Conservation (phyloP, 805 yeast genomes). For the Wickerhamomyces silvicola region DNA sequence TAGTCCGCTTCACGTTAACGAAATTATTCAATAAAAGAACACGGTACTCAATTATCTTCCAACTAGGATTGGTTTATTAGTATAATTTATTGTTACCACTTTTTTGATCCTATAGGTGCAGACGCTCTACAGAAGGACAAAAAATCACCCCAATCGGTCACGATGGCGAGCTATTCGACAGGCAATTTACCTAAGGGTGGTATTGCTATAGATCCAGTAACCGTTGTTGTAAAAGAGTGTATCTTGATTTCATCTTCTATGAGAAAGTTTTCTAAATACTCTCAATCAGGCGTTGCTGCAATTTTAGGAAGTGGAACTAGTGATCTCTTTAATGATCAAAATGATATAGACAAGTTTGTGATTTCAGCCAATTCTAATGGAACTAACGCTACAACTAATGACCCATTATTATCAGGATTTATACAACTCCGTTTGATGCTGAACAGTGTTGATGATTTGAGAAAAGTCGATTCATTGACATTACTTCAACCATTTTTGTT, state of each 20-base stretch:
- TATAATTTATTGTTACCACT: too few species aligned
- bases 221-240: slow-evolving; percentile 84
- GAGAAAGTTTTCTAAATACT: slow-evolving; percentile 76
- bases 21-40: too few species aligned
- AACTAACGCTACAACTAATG: slow-evolving; percentile 27
- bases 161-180: too few species aligned
- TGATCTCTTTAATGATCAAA: slow-evolving; percentile 43
- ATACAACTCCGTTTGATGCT: slow-evolving; percentile 71
- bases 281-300: slow-evolving; percentile 79
- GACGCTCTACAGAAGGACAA: slow-evolving; percentile 4
- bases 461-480: slow-evolving; percentile 61
- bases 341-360: slow-evolving; percentile 27
- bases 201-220: slow-evolving; percentile 62
- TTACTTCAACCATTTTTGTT: slow-evolving; percentile 82
- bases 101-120: too few species aligned
- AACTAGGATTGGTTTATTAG: too few species aligned
- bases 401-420: slow-evolving; percentile 73
- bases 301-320: slow-evolving; percentile 59
- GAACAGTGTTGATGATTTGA: slow-evolving; percentile 44
- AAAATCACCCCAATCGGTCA: slow-evolving; percentile 2
- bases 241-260: slow-evolving; percentile 80
- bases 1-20: too few species aligned
- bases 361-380: slow-evolving; percentile 9
- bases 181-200: background rate
- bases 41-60: too few species aligned